Percentiles rank a stretch among this genome's conserved stretches.
phyloP scores from a whole-genome alignment of 306 rosid species.

The Ammopiptanthus mongolicus region DNA sequence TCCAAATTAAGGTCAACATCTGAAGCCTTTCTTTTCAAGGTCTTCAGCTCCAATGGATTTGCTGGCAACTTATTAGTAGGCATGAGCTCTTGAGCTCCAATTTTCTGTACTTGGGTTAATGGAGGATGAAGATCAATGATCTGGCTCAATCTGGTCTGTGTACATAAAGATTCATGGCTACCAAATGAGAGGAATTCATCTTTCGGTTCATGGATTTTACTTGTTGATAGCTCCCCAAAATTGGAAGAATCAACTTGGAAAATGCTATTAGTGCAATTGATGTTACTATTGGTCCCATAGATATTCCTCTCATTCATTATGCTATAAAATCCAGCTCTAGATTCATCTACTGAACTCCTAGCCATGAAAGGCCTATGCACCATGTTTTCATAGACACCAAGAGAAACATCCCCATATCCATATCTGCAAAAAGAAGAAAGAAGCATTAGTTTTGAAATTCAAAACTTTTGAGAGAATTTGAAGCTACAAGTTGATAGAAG shows the following conservation, averaged over 20 bases:
- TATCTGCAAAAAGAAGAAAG: conserved; percentile 25
- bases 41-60: conserved; percentile 26
- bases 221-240: conserved; percentile 33
- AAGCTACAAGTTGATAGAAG: neutral
- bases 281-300: conserved; percentile 16
- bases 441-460: neutral
- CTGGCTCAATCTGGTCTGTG: no score
- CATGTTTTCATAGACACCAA: conserved; percentile 42
- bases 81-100: conserved; percentile 21
- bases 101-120: conserved; percentile 6
- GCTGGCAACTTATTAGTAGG: neutral
- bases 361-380: conserved; percentile 21
- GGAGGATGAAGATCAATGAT: conserved; percentile 13
- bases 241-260: conserved; percentile 26
- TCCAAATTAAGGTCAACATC: conserved; percentile 56
- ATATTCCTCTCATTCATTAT: conserved; percentile 28
- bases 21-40: conserved; percentile 52
- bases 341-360: conserved; percentile 19
- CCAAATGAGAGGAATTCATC: conserved; percentile 36
- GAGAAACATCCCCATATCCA: conserved; percentile 36
- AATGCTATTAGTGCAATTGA: conserved; percentile 17
- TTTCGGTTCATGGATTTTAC: conserved; percentile 30
- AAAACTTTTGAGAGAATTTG: neutral
- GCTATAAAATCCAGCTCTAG: conserved; percentile 37
- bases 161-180: conserved; percentile 21